A percentile compares a stretch with the other conserved stretches of the same genome.
These are phyloP conservation scores for Linnemannia hyalina DNA, from an alignment of 192 early-diverging fungal species.

Conservation along the genomic window DNA sequence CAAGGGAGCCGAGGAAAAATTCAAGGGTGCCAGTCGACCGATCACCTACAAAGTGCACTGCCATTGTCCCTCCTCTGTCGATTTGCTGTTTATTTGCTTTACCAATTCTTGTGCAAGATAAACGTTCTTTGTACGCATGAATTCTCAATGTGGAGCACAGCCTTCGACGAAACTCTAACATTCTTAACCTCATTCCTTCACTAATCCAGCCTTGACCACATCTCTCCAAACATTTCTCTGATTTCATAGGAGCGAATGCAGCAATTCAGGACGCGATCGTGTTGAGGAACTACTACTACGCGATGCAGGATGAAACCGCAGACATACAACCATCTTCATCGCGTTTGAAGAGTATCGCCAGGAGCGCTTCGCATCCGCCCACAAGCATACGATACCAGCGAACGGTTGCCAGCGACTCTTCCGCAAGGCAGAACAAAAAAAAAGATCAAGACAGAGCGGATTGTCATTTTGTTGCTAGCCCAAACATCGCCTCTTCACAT, in stretches of 20 bases:
- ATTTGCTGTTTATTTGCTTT: too few relatives aligned
- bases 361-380: not conserved
- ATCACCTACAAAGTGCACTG: too few relatives aligned
- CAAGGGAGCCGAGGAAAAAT: too few relatives aligned
- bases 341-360: constrained; percentile 9
- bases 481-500: too few relatives aligned
- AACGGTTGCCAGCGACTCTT: constrained; percentile 18
- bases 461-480: too few relatives aligned
- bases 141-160: not conserved
- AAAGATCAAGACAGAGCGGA: too few relatives aligned
- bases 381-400: constrained; percentile 11
- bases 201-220: too few relatives aligned
- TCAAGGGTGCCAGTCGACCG: too few relatives aligned
- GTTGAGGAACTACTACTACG: constrained; percentile 5
- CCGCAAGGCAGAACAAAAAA: not conserved
- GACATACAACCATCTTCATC: not conserved
- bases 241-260: constrained; percentile 12
- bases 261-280: constrained; percentile 28
- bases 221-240: not conserved
- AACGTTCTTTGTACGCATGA: not conserved
- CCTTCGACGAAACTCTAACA: not conserved
- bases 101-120: constrained; percentile 5
- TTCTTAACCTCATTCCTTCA: not conserved
- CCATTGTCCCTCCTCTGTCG: too few relatives aligned
- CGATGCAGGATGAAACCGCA: not conserved